Evolutionary conservation across 257 asterid species (phyloP).

Genomic region (Petunia secreta): DNA sequence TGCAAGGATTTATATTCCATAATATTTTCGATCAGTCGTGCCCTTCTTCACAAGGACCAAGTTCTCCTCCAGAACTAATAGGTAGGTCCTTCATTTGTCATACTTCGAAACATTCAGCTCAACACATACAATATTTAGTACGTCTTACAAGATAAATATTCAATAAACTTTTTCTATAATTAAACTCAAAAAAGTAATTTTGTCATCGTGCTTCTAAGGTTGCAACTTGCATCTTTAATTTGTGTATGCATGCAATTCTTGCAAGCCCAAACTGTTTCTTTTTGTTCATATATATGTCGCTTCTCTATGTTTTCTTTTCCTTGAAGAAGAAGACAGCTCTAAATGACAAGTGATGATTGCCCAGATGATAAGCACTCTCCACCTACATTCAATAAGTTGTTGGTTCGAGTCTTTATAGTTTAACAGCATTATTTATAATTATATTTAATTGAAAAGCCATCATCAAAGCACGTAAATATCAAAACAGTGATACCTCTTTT

Average conservation of each 20-base stretch:
- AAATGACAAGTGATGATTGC: not conserved
- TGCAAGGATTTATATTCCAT: too few species aligned
- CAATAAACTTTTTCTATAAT: too few species aligned
- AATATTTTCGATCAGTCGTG: too few species aligned
- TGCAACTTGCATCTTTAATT: not conserved
- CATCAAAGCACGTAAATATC: not conserved
- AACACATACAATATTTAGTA: too few species aligned
- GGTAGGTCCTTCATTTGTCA: too few species aligned
- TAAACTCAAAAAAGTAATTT: too few species aligned
- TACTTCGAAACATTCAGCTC: too few species aligned
- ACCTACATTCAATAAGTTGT: too few species aligned
- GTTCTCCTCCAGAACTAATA: too few species aligned
- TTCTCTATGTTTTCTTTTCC: not conserved
- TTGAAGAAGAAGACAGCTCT: not conserved
- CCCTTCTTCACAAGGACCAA: too few species aligned
- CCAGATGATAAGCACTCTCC: too few species aligned
- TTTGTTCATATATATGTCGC: not conserved
- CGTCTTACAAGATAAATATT: too few species aligned
- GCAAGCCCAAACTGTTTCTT: not conserved
- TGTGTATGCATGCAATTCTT: not conserved
- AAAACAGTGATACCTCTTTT: not conserved
- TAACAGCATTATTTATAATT: not conserved
- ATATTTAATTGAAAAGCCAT: constrained; percentile 1
- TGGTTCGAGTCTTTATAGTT: not conserved
- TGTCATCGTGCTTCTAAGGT: not conserved